These are phyloP conservation scores for Pichia sp. DNA, from an alignment of 1,139 yeast species.

Conservation along the genomic window DNA sequence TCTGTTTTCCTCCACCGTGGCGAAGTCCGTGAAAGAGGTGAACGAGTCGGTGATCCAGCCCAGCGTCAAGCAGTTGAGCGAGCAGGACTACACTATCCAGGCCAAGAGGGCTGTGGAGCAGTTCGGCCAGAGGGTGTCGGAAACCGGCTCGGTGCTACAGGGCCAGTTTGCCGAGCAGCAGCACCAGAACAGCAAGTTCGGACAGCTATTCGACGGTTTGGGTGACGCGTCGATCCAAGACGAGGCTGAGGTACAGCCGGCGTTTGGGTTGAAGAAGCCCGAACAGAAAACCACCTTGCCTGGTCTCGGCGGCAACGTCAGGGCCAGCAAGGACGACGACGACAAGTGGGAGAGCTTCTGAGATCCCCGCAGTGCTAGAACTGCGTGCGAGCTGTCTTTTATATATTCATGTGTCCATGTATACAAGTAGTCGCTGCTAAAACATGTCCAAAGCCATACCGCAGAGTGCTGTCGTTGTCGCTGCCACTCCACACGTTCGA, in stretches of 20 bases:
- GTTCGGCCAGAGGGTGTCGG: slow-evolving; percentile 90
- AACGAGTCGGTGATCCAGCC: slow-evolving; percentile 88
- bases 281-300: slow-evolving; percentile 51
- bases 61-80: slow-evolving; percentile 73
- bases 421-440: background rate
- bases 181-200: slow-evolving; percentile 37
- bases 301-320: slow-evolving; percentile 43
- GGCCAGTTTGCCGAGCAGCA: slow-evolving; percentile 27
- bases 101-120: slow-evolving; percentile 91
- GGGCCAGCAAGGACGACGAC: slow-evolving; percentile 45
- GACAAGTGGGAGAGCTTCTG: slow-evolving; percentile 44
- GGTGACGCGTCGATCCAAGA: slow-evolving; percentile 28
- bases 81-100: slow-evolving; percentile 72
- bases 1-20: slow-evolving; percentile 74
- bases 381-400: too few species aligned
- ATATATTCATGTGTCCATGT: background rate
- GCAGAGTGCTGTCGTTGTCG: too few species aligned
- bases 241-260: slow-evolving; percentile 44
- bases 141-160: slow-evolving; percentile 74
- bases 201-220: slow-evolving; percentile 51
- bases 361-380: background rate
- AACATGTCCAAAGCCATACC: too few species aligned
- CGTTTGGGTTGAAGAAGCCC: slow-evolving; percentile 69
- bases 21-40: slow-evolving; percentile 80
- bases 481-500: too few species aligned